Conservation (phyloP, 2,329 filamentous ascomycete genomes). For the Dactylellina cionopaga region DNA sequence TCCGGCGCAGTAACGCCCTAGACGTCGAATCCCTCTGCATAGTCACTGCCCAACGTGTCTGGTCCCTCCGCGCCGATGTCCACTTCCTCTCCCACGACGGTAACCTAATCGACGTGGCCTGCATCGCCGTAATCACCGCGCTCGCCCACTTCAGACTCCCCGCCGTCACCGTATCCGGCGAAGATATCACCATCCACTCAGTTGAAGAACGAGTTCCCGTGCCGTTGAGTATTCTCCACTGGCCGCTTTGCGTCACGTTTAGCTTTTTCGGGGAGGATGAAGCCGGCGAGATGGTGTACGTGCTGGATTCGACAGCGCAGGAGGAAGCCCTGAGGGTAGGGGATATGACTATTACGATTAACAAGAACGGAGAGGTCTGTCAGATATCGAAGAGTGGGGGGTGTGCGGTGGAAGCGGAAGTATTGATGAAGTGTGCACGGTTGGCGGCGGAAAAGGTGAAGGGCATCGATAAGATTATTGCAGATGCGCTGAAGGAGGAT, state of each 20-base stretch:
- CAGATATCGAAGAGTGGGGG: conserved; percentile 92
- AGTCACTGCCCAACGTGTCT: conserved; percentile 87
- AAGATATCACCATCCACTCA: conserved; percentile 84
- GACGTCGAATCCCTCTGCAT: conserved; percentile 97
- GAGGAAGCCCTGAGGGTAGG: conserved; percentile 81
- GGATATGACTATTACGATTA: conserved; percentile 83
- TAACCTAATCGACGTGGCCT: conserved; percentile 85
- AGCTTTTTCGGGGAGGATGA: conserved; percentile 74
- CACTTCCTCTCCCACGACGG: conserved; percentile 93
- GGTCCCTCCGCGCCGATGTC: conserved; percentile 88
- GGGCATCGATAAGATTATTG: conserved; percentile 78
- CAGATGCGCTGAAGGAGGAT: conserved; percentile 79
- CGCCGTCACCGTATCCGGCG: conserved; percentile 86
- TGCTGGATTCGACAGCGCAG: conserved; percentile 76
- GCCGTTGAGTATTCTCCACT: conserved; percentile 87
- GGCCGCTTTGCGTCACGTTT: conserved; percentile 90
- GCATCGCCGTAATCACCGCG: conserved; percentile 85
- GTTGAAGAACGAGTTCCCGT: conserved; percentile 88
- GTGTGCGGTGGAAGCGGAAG: conserved; percentile 79
- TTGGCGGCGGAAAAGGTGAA: conserved; percentile 81
- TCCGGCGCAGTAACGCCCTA: conserved; percentile 88
- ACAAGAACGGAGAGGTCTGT: conserved; percentile 88
- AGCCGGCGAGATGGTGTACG: conserved; percentile 71
- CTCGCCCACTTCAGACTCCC: conserved; percentile 91
- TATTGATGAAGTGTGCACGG: conserved; percentile 78